phyloP scores from a whole-genome alignment of 805 yeast species.

The Spathaspora girioi region DNA sequence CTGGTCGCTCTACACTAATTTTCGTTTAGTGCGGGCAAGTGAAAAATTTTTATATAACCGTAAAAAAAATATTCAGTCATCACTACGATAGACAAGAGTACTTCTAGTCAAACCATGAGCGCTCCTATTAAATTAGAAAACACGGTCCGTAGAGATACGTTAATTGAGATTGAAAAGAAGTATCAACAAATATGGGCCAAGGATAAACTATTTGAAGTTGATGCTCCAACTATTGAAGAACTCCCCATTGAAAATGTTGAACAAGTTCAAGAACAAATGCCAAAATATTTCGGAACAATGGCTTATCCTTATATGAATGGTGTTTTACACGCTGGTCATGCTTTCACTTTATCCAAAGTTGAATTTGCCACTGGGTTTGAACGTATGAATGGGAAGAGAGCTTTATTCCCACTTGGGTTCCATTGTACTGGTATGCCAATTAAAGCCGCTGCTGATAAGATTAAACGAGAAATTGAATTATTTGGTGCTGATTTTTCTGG shows the following conservation, averaged over 20 bases:
- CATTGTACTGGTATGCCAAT: slow-evolving; percentile 99
- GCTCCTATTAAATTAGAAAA: slow-evolving; percentile 44
- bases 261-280: slow-evolving; percentile 72
- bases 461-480: slow-evolving; percentile 85
- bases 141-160: slow-evolving; percentile 93
- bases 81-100: not conserved
- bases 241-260: slow-evolving; percentile 46
- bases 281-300: slow-evolving; percentile 89
- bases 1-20: not conserved
- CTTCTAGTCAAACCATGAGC: slow-evolving; percentile 26
- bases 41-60: not conserved
- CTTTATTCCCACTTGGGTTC: slow-evolving; percentile 94
- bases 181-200: slow-evolving; percentile 87
- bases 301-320: slow-evolving; percentile 99
- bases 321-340: slow-evolving; percentile 95
- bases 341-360: slow-evolving; percentile 89
- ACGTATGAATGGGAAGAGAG: slow-evolving; percentile 89
- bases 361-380: slow-evolving; percentile 92
- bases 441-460: slow-evolving; percentile 91
- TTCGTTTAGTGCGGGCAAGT: not conserved
- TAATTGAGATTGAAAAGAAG: slow-evolving; percentile 82
- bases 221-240: slow-evolving; percentile 80
- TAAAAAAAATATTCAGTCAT: not conserved
- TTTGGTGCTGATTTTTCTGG: slow-evolving; percentile 80
- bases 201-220: slow-evolving; percentile 78